phyloP scores from a whole-genome alignment of 495 filamentous ascomycete genomes.

The Filosporella fistucella region DNA sequence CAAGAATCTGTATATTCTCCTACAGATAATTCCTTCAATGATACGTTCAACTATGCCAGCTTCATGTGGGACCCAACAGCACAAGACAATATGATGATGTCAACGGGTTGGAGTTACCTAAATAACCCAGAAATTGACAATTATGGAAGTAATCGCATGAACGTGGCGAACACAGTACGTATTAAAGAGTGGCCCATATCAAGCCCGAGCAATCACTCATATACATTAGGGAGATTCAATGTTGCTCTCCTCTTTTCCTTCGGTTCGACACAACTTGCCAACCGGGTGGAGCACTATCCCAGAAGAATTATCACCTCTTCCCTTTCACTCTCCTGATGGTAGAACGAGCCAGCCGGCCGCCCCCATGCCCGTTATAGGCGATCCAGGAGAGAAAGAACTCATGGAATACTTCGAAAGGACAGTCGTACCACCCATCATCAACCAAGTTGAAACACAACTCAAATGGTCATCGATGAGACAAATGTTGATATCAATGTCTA shows the following conservation, averaged over 20 bases:
- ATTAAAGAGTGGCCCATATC: no score
- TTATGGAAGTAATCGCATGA: no score
- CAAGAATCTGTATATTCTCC: constrained; percentile 4
- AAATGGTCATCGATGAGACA: constrained; percentile 28
- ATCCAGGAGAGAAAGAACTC: constrained; percentile 11
- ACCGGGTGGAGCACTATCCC: no score
- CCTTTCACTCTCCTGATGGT: no score
- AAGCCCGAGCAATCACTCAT: no score
- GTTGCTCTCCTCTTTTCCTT: no score
- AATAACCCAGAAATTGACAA: constrained; percentile 11
- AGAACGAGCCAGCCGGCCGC: no score
- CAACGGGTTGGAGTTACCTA: constrained; percentile 11
- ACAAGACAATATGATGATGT: constrained; percentile 11
- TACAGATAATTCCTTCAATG: constrained; percentile 23
- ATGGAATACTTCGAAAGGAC: constrained; percentile 27
- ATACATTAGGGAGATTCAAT: no score
- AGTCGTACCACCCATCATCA: constrained; percentile 27
- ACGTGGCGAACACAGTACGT: no score
- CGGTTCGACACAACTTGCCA: no score
- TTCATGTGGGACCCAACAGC: constrained; percentile 31
- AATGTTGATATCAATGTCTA: constrained; percentile 25
- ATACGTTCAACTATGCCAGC: constrained; percentile 32
- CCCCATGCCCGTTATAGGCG: no score
- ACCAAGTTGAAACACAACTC: constrained; percentile 27
- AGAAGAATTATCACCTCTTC: no score